Base-by-base conservation (phyloP, 208 protist genomes). In the Leptomonas seymouri region DNA sequence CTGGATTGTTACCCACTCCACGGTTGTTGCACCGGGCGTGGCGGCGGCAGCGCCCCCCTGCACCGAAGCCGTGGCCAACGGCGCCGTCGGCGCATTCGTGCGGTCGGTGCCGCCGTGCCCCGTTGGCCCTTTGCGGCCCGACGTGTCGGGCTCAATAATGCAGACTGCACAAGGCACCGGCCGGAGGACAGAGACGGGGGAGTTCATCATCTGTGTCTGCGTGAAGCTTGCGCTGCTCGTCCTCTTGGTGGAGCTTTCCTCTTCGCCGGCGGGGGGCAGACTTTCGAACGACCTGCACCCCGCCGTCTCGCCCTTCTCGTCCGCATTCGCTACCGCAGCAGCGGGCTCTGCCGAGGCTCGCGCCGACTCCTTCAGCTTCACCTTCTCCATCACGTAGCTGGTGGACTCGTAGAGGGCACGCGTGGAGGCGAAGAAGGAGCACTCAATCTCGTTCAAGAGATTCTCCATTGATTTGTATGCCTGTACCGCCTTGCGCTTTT, bases 131-230 rank as follows among this genome's bases (percentile, higher is more conserved):
- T 74, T 77, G 50, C 70, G 74, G n/a, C 62, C 58, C 2, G 67
- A 65, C 14, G 28, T 67, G 21, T 93, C 87, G 1, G 87, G 78
- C 54, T 95, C 87, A 39, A 92, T 74, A 45, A 92, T 78, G 81
- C 90, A 93, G 21, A 95, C 69, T 2, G 84, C 90, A 65, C 89
- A 95, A 4, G 90, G 90, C 21, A 95, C 73, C 3, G 90, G 90
- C 0, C 90, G 90, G 23, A 93, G 53, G 36, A 93, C 41, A 20
- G 84, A 39, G 16, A 41, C 46, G 63, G 49, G 16, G 25, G 63
- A 27, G 50, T 18, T 51, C 25, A 42, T 11, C 36, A 41, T 41
- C 25, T 57, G 55, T 27, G 41, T 25, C 1, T 54, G 59, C 14
- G 25, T 56, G 61, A 39, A 16, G 30, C 27, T 50, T 11, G 27